Base-by-base conservation (phyloP, 2,329 filamentous ascomycete species). In the Metarhizium anisopliae region DNA sequence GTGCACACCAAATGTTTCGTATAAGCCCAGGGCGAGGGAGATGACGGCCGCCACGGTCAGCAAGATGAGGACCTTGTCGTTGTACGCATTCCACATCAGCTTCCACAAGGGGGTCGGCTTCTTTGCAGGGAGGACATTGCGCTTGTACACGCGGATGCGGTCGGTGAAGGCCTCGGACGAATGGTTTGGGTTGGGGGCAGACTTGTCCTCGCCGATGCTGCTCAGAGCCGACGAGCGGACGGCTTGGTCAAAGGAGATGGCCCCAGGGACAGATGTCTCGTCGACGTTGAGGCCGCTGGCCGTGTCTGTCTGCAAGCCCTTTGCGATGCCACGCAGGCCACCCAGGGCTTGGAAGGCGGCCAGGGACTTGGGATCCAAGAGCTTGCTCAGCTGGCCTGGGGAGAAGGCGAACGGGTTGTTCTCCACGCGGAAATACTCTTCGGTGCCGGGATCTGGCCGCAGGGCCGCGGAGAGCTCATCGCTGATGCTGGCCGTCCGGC, bases 391-490 rank as follows among this genome's bases (percentile, higher is more conserved):
- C 64, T 94, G 85, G 10, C 91, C 90, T 1, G 87, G 87, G 2
- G 84, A 84, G 66, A 89, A 95, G n/a, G 89, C 90, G 66, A 95
- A 95, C 2, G 85, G 85, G 68, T 92, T 95, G 65, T 89, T 75
- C 6, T 85, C 78, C 16, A 92, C 84, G 47, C 81, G 65, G 63
- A 89, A 93, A 59, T 89, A 84, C 18, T 74, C 78, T 68, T 91
- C 87, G 1, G 82, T 86, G 6, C 85, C 86, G 1, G 84, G 86
- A 65, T 92, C 87, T 0, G 88, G 85, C 20, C 75, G 78, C 11
- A 89, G 71, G 0, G 86, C 83, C 57, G 86, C 81, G 58, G 83
- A 73, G 7, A 58, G 53, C 35, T 66, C 65, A 16, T 64, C 59
- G 36, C 56, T 55, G 18, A 60, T 50, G 32, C 60, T 60, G 11